Base-by-base conservation (phyloP, 176 grass and related monocot genomes). In the Oryza brachyantha region DNA sequence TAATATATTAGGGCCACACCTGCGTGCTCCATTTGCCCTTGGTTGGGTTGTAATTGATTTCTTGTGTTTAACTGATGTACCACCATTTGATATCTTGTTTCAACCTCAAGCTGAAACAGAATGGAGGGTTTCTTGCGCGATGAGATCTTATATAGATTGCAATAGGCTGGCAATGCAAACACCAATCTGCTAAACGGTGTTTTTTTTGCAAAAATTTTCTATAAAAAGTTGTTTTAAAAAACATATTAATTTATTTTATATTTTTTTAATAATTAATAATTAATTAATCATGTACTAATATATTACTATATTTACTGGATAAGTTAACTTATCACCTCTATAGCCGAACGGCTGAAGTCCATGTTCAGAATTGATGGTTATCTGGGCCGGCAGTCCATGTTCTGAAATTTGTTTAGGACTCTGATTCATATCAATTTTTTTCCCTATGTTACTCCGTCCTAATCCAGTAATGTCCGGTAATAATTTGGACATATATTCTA, bases 121-220 rank as follows among this genome's bases (percentile, higher is more conserved):
- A 66, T 82, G 72, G 64, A 11, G 21, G 21, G 21, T 35, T 71
- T 84, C 17, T 54, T 42, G 27, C 60, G 68, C 57, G 62, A 68
- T 8, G 19, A 22, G 21, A 68, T 39, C 45, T 5, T 73, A 5
- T 12, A 21, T 29, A 8, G 17, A 40, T 13, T 74, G 35, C 19
- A 31, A 22, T 17, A 22, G 29, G 7, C 1, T 50, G 61, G 10
- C 8, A 35, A 3, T 78, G 29, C 21, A 78, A 34, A 43, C 19
- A 25, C 40, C 24, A 4, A 16, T 21, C 16, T 24, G 52, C n/a
- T 8, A n/a, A n/a, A n/a, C n/a, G n/a, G n/a, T n/a, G n/a, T n/a
- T n/a, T n/a, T n/a, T n/a, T n/a, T n/a, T n/a, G n/a, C n/a, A n/a
- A n/a, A n/a, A n/a, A n/a, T n/a, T n/a, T n/a, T n/a, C n/a, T n/a